Conservation (phyloP, 1,284 basidiomycete species). For the Puccinia novopanici region DNA sequence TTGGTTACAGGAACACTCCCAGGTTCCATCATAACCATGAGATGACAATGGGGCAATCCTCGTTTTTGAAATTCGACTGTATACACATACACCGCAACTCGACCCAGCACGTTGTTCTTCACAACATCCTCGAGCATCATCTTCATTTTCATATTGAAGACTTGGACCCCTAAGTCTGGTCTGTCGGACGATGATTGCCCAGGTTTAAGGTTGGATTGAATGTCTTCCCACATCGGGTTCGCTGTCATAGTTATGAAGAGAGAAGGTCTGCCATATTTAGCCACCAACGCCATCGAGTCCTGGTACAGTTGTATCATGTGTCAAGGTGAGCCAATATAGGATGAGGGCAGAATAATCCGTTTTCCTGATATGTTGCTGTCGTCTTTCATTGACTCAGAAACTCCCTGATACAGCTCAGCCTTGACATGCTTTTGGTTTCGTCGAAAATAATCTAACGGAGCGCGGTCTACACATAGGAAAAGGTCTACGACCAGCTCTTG, state of each 20-base stretch:
- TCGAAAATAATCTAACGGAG: slow-evolving; percentile 55
- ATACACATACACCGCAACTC: background rate
- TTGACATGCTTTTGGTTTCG: slow-evolving; percentile 59
- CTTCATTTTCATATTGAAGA: background rate
- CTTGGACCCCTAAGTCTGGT: background rate
- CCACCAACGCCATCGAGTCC: too few species aligned
- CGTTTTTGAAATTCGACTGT: slow-evolving; percentile 24
- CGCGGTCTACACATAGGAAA: slow-evolving; percentile 58
- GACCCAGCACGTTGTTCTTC: background rate
- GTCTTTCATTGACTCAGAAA: background rate
- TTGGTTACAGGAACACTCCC: background rate
- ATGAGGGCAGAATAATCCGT: slow-evolving; percentile 58
- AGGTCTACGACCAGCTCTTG: slow-evolving; percentile 61
- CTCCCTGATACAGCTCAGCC: background rate
- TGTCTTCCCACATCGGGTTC: slow-evolving; percentile 62
- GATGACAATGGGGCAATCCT: slow-evolving; percentile 12
- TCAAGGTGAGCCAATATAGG: slow-evolving; percentile 59
- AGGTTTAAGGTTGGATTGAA: slow-evolving; percentile 58
- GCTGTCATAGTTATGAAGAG: slow-evolving; percentile 62
- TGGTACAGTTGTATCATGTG: slow-evolving; percentile 60
- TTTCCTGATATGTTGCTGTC: slow-evolving; percentile 31
- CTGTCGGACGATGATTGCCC: background rate
- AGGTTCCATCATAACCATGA: background rate
- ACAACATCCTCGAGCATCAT: background rate
- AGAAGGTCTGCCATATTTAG: slow-evolving; percentile 57